Conservation (phyloP, 257 asterid genomes). For the Solanum etuberosum region DNA sequence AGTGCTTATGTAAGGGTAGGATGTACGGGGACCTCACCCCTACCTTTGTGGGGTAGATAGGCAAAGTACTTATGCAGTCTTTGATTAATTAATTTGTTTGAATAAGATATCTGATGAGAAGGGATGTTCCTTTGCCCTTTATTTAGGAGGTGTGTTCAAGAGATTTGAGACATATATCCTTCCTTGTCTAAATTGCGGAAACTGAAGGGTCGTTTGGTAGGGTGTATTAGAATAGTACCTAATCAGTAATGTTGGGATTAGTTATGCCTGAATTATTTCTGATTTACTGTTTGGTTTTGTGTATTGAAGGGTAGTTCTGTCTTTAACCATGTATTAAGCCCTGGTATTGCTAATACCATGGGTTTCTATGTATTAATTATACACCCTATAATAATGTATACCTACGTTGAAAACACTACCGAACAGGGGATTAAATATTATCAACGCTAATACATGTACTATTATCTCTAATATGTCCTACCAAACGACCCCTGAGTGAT, state of each 20-base stretch:
- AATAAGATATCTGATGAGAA: background rate
- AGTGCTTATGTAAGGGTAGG: background rate
- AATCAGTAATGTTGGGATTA: background rate
- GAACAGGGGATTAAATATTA: background rate
- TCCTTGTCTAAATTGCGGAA: background rate
- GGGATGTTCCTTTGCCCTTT: background rate
- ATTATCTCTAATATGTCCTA: background rate
- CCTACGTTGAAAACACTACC: background rate
- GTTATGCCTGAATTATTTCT: background rate
- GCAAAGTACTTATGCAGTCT: background rate
- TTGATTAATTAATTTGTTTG: background rate
- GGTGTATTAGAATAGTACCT: background rate
- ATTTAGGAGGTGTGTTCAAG: background rate
- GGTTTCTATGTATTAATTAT: background rate
- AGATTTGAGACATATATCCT: background rate
- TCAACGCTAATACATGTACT: background rate
- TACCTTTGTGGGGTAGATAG: background rate
- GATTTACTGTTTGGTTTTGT: background rate
- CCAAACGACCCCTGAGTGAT: background rate
- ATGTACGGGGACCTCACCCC: background rate
- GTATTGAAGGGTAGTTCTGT: background rate
- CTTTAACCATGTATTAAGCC: background rate
- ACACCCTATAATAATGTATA: background rate
- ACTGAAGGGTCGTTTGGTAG: background rate
- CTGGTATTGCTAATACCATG: background rate